Base-by-base conservation (phyloP, 129 eudicot genomes). In the Flaveria sonorensis region DNA sequence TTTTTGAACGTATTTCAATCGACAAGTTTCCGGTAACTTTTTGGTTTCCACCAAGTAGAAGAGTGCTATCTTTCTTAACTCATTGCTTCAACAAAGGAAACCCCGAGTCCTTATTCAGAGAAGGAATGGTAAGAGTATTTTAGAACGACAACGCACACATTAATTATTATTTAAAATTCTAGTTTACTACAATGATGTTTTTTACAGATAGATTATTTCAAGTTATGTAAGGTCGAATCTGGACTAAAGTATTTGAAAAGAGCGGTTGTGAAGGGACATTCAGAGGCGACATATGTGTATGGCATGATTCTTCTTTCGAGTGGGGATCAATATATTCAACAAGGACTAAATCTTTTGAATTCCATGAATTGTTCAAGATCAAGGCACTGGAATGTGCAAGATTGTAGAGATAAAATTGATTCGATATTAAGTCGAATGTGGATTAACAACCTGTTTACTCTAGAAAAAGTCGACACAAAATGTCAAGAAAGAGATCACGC, bases 31-130 rank as follows among this genome's bases (percentile, higher is more conserved):
- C 78, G 18, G 15, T 50, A 24, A 47, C 46, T 15, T 61, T 32
- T 0, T 76, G 81, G 77, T 32, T 19, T 32, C 48, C 16, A 66
- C 16, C 23, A 1, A 9, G 21, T 12, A 48, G 40, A 36, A 20
- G 16, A 43, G 67, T n/a, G 60, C 8, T 7, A 39, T 48, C 36
- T 5, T 81, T 81, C 76, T 53, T 76, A 48, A 76, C 70, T 50
- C 56, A 28, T 1, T 81, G 85, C 77, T n/a, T 64, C 60, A 26
- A 50, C 12, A 70, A 21, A 20, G 85, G 81, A 32, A 76, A 76
- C 39, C 69, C 81, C 16, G 78, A 81, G 50, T 81, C 85, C 12
- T 10, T 76, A 4, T 76, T 68, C 26, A 75, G 81, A 70, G 52
- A 43, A 61, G 85, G 85, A 64, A 60, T 70, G 77, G 74, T 59